Conservation (phyloP, 345 rosid species). For the Lepidium aucheri region DNA sequence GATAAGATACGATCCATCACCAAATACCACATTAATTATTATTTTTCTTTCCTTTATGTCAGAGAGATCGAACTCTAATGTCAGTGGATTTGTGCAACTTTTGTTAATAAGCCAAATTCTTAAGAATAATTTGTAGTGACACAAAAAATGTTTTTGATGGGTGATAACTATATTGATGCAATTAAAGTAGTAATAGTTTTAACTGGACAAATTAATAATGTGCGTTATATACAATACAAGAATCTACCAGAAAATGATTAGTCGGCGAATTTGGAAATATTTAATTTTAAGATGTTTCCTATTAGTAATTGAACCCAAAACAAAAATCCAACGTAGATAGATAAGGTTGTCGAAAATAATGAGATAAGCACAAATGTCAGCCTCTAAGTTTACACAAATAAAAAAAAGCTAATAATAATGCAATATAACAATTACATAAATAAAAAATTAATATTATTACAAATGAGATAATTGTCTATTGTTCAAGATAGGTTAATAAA, state of each 20-base stretch:
- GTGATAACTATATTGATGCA: not conserved
- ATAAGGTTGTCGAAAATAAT: not conserved
- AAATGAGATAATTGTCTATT: not conserved
- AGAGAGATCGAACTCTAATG: no score
- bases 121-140: no score
- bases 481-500: not conserved
- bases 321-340: constrained; percentile 16
- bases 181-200: not conserved
- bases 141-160: no score
- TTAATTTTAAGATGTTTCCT: not conserved
- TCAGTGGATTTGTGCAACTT: no score
- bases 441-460: not conserved
- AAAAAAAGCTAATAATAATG: not conserved
- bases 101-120: no score
- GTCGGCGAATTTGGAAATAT: not conserved
- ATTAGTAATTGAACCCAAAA: not conserved
- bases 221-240: not conserved
- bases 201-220: not conserved
- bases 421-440: not conserved
- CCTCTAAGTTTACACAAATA: not conserved
- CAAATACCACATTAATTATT: no score
- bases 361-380: constrained; percentile 17
- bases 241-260: constrained; percentile 16
- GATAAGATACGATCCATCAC: no score
- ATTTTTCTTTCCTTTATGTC: no score